Evolutionary conservation across 1,139 yeast genomes (phyloP).

Genomic region (Wickerhamomyces sp.): DNA sequence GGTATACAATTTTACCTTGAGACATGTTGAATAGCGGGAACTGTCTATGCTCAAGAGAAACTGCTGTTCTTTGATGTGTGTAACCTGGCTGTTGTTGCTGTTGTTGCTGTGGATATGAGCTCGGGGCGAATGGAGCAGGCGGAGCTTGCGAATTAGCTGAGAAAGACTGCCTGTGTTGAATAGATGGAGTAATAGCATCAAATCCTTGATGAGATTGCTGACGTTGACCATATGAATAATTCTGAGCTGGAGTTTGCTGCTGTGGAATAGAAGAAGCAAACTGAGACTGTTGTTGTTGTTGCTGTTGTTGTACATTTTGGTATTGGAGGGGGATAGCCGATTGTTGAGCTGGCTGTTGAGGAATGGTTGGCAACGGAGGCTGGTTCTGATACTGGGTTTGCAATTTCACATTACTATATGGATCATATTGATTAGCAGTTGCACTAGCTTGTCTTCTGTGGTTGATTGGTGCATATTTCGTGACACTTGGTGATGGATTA

Average conservation of each 20-base stretch:
- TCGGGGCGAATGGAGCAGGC: too few relatives aligned
- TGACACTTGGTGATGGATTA: constrained; percentile 23
- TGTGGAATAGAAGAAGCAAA: neutral
- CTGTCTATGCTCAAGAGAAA: constrained; percentile 39
- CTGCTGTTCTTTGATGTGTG: neutral
- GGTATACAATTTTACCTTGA: constrained; percentile 39
- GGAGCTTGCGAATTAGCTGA: too few relatives aligned
- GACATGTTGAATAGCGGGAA: constrained; percentile 81
- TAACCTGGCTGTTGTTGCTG: neutral
- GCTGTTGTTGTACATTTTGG: neutral
- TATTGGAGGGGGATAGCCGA: neutral
- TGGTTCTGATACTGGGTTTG: constrained; percentile 6
- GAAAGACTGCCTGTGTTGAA: too few relatives aligned
- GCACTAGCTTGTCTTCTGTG: constrained; percentile 29
- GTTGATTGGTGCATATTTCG: constrained; percentile 36
- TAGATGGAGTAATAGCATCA: too few relatives aligned
- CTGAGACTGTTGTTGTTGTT: neutral
- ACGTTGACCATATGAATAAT: too few relatives aligned
- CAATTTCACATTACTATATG: constrained; percentile 16
- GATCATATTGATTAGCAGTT: constrained; percentile 24
- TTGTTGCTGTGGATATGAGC: neutral
- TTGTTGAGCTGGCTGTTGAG: constrained; percentile 2
- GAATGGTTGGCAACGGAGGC: constrained; percentile 1
- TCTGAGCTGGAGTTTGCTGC: neutral
- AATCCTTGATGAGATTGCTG: too few relatives aligned